A percentile compares a stretch with the other conserved stretches of the same genome.
Evolutionary conservation across 768 basidiomycete species (phyloP).

Genomic region (Melanogaster broomeanus): DNA sequence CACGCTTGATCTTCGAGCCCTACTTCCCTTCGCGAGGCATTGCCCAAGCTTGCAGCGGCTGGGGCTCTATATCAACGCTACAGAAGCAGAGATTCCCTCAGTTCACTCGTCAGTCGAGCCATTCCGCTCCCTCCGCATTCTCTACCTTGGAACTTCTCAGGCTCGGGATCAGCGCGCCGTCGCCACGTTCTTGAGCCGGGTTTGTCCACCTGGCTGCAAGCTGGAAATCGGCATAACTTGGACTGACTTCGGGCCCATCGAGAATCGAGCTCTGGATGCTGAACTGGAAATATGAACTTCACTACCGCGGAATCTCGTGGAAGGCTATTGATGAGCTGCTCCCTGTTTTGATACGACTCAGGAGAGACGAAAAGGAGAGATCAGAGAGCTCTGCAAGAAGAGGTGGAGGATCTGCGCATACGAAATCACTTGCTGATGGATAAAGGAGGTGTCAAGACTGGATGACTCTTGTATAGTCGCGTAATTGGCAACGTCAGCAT

Average conservation of each 20-base stretch:
- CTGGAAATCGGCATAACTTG: conserved; percentile 53
- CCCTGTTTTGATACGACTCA: conserved; percentile 44
- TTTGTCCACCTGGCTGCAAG: conserved; percentile 46
- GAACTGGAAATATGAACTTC: conserved; percentile 4
- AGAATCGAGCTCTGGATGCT: conserved; percentile 9
- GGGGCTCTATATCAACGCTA: conserved; percentile 41
- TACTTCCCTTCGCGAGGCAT: conserved; percentile 41
- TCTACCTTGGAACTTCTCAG: conserved; percentile 54
- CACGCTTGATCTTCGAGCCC: conserved; percentile 39
- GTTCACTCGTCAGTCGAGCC: conserved; percentile 8
- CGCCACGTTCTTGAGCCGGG: conserved; percentile 53
- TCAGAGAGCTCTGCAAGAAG: conserved; percentile 39
- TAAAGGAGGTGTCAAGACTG: conserved; percentile 13
- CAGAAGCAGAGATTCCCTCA: conserved; percentile 17
- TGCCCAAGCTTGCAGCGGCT: conserved; percentile 39
- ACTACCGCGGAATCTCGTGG: conserved; percentile 41
- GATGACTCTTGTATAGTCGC: conserved; percentile 31
- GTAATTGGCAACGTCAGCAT: conserved; percentile 14
- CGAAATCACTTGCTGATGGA: conserved; percentile 47
- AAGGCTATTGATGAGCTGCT: conserved; percentile 41
- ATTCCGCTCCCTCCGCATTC: conserved; percentile 16
- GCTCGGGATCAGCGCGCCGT: conserved; percentile 44
- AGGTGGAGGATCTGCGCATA: conserved; percentile 53
- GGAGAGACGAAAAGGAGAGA: conserved; percentile 46
- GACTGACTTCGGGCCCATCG: conserved; percentile 27